phyloP scores from a whole-genome alignment of 371 early-diverging fungal species.

The Apophysomyces trapeziformis region DNA sequence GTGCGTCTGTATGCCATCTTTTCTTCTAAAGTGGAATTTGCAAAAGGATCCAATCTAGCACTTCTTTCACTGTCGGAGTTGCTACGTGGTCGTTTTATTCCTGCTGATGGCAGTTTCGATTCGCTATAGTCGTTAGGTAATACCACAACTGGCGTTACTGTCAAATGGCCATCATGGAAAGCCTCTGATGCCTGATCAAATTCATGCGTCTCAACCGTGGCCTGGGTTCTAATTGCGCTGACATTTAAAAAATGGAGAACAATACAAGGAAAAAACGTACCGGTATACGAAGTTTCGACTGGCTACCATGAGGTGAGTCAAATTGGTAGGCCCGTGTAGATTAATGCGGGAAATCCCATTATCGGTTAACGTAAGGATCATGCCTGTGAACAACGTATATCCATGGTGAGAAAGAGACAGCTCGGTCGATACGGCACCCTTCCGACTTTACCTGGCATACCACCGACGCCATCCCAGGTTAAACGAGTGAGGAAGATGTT shows the following conservation, averaged over 20 bases:
- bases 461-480: conserved; percentile 86
- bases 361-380: conserved; percentile 89
- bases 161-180: conserved; percentile 70
- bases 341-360: conserved; percentile 64
- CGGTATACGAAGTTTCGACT: conserved; percentile 82
- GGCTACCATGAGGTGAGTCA: conserved; percentile 82
- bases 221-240: conserved; percentile 37
- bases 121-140: conserved; percentile 41
- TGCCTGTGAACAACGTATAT: conserved; percentile 55
- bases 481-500: conserved; percentile 82
- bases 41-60: background rate
- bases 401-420: background rate
- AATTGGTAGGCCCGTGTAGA: conserved; percentile 76
- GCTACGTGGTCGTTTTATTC: conserved; percentile 19
- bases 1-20: conserved; percentile 35
- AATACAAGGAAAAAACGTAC: conserved; percentile 23
- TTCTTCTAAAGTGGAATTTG: conserved; percentile 21
- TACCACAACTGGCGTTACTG: conserved; percentile 64
- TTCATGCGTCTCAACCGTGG: conserved; percentile 54
- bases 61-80: background rate
- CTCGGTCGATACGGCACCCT: background rate
- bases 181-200: conserved; percentile 29
- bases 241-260: background rate
- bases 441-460: conserved; percentile 76
- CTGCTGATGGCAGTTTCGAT: conserved; percentile 27